Percentiles rank a stretch among this genome's conserved stretches.
These are phyloP conservation scores for Yamadazyma buinensis DNA, from an alignment of 1,139 yeast species.

Conservation along the genomic window DNA sequence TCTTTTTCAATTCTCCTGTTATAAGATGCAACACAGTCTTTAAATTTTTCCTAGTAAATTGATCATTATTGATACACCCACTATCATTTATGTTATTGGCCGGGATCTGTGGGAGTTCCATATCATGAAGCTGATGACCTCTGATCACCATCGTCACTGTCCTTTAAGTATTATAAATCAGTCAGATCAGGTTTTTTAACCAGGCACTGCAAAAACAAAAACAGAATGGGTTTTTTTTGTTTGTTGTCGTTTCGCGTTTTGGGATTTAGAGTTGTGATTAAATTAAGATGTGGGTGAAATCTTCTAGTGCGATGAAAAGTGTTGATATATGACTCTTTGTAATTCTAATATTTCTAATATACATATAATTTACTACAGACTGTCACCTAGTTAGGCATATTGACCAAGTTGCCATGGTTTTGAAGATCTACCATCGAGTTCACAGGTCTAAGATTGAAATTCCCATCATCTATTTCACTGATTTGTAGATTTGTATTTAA, in stretches of 20 bases:
- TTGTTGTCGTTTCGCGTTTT: neutral
- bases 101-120: constrained; percentile 30
- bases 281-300: no score
- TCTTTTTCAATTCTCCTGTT: constrained; percentile 59
- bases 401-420: constrained; percentile 13
- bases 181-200: neutral
- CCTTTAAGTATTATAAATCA: no score
- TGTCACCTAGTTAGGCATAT: constrained; percentile 1
- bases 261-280: no score
- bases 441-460: constrained; percentile 25
- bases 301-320: no score
- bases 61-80: constrained; percentile 22
- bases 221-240: no score
- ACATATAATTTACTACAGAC: no score
- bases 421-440: constrained; percentile 37
- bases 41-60: constrained; percentile 60
- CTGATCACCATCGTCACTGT: constrained; percentile 12
- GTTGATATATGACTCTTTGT: no score
- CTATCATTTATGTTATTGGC: constrained; percentile 6
- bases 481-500: constrained; percentile 8
- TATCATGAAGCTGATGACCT: constrained; percentile 11
- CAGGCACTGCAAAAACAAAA: neutral
- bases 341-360: no score
- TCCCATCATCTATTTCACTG: constrained; percentile 3
- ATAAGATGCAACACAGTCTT: constrained; percentile 62